Percentiles rank a stretch among this genome's conserved stretches.
Evolutionary conservation across 768 basidiomycete species (phyloP).

Genomic region (Sarcodon aspratus): DNA sequence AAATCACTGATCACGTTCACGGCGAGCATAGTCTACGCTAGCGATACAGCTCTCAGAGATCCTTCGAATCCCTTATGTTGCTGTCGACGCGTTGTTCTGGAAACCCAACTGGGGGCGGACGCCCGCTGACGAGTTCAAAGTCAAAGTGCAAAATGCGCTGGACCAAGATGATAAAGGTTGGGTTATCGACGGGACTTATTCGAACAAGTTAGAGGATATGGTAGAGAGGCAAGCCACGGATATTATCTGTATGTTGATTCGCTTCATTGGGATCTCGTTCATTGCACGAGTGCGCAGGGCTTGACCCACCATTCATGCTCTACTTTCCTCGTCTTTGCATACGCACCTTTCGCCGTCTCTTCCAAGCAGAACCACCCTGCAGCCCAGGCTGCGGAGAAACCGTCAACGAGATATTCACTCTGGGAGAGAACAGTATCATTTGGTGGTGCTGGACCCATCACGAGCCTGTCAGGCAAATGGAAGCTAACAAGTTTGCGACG

Average conservation of each 20-base stretch:
- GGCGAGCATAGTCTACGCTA: slow-evolving; percentile 32
- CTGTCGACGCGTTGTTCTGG: slow-evolving; percentile 38
- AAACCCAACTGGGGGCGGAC: slow-evolving; percentile 33
- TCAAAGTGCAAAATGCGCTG: slow-evolving; percentile 12
- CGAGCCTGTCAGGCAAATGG: background rate
- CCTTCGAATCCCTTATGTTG: slow-evolving; percentile 32
- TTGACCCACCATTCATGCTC: slow-evolving; percentile 49
- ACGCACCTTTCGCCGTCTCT: slow-evolving; percentile 36
- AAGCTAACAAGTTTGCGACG: background rate
- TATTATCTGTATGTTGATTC: slow-evolving; percentile 34
- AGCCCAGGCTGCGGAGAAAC: slow-evolving; percentile 19
- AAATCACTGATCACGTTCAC: background rate
- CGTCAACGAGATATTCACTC: slow-evolving; percentile 13
- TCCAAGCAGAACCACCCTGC: slow-evolving; percentile 14
- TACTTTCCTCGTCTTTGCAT: slow-evolving; percentile 50
- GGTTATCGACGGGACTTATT: slow-evolving; percentile 43
- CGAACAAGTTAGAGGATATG: slow-evolving; percentile 16
- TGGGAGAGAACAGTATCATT: slow-evolving; percentile 16
- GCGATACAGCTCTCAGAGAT: slow-evolving; percentile 28
- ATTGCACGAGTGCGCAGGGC: slow-evolving; percentile 30
- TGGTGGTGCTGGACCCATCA: slow-evolving; percentile 14
- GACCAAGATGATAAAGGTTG: slow-evolving; percentile 27
- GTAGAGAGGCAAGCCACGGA: slow-evolving; percentile 33
- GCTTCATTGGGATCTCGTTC: background rate
- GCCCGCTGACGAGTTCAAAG: slow-evolving; percentile 16